Conservation (phyloP, 1,139 yeast species). For the Scheffersomyces lignicola region DNA sequence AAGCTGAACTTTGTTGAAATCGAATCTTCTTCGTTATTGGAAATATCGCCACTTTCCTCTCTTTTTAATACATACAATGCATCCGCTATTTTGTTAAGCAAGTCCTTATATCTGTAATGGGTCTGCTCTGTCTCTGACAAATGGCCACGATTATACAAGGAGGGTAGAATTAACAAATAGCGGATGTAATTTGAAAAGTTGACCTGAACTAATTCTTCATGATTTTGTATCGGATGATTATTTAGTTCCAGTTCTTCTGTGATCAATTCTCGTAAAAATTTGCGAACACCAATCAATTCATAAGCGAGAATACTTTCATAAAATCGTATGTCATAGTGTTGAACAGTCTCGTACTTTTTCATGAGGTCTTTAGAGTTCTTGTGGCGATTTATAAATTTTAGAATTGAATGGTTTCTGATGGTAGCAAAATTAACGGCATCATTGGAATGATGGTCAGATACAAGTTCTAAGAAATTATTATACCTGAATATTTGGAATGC, state of each 20-base stretch:
- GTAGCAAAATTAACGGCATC: conserved; percentile 46
- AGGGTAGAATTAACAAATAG: conserved; percentile 35
- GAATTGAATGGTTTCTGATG: conserved; percentile 38
- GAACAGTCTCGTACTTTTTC: conserved; percentile 5
- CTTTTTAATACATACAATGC: conserved; percentile 27
- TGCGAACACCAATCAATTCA: conserved; percentile 29
- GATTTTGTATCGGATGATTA: conserved; percentile 14
- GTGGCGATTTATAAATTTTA: conserved; percentile 33
- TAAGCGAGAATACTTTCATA: conserved; percentile 36
- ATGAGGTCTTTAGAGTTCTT: conserved; percentile 13
- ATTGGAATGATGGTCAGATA: conserved; percentile 32
- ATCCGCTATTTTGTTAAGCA: conserved; percentile 27
- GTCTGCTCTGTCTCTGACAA: conserved; percentile 22
- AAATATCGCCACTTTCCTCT: conserved; percentile 32
- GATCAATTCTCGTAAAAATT: conserved; percentile 28
- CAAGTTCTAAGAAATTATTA: conserved; percentile 32
- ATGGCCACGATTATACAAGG: conserved; percentile 11
- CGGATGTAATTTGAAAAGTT: conserved; percentile 42
- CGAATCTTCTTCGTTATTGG: conserved; percentile 14
- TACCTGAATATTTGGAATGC: conserved; percentile 35
- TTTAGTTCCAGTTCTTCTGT: conserved; percentile 12
- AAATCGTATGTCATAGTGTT: conserved; percentile 21
- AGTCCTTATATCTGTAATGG: conserved; percentile 31
- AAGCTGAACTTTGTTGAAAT: conserved; percentile 15
- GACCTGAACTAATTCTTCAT: conserved; percentile 41